Evolutionary conservation across 306 rosid species (phyloP), one percentile per base, ranked within the genome.

Genomic region (Alnus glutinosa): DNA sequence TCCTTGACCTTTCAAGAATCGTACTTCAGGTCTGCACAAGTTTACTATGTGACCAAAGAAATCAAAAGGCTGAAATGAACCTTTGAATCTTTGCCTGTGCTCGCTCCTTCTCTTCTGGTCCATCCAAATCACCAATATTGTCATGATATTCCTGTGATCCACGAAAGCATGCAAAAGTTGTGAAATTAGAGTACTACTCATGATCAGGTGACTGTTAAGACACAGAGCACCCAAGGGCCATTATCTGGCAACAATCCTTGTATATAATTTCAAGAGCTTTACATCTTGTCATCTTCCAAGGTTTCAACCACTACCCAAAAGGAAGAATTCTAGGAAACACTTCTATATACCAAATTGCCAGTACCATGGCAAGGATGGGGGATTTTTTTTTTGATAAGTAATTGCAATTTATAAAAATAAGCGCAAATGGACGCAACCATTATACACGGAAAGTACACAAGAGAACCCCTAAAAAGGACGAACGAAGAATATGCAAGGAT

Each of bases 21-120:
- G 9, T 18, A 39, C 32, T n/a, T 44, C 15, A 9, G 16, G 42
- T n/a, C 32, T 18, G 30, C 32, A 9, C 2, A 42, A 68, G 72
- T 42, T 9, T 3, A 32, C 1, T 68, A 5, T 9, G 23, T n/a
- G 2, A 19, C 72, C 16, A 39, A 30, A 34, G 30, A 55, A 23
- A 73, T 88, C 81, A 92, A n/a, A 94, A 67, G 3, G 94, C 97
- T 42, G 80, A 52, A 81, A 95, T 86, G 87, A 95, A 92, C 87
- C 87, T 91, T 69, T 90, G 96, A 83, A 92, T 89, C 89, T 88
- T 95, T 18, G 92, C 67, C 84, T 92, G 97, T 6, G 94, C 90
- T 49, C 95, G 87, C 84, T 94, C 98, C 83, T 91, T 92, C 84
- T 91, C 98, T 77, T 94, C 96, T 15, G 89, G 94, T 80, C 98